phyloP scores from a whole-genome alignment of 345 rosid genomes.

The Mangifera indica region DNA sequence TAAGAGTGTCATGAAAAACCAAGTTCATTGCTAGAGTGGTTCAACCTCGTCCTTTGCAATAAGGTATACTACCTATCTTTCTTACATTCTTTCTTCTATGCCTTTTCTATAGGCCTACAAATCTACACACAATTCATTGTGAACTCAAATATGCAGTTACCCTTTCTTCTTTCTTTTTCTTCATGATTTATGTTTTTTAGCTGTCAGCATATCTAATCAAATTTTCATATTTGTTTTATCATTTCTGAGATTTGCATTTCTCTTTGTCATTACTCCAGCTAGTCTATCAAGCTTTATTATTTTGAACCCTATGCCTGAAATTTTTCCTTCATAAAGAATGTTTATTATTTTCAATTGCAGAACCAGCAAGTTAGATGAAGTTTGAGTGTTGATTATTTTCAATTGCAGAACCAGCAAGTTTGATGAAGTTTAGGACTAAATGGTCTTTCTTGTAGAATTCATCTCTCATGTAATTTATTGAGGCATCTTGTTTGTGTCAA shows the following conservation, averaged over 20 bases:
- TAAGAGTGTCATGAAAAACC: background rate
- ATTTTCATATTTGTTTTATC: background rate
- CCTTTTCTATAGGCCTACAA: background rate
- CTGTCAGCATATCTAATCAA: too few relatives aligned
- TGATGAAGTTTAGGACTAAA: background rate
- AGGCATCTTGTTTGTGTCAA: constrained; percentile 9
- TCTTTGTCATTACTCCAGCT: too few relatives aligned
- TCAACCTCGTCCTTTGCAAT: background rate
- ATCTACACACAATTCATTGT: too few relatives aligned
- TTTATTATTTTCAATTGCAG: background rate
- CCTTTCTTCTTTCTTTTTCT: too few relatives aligned
- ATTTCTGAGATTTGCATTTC: too few relatives aligned
- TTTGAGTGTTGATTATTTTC: background rate
- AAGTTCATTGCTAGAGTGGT: background rate
- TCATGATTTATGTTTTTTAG: too few relatives aligned
- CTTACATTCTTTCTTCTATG: background rate
- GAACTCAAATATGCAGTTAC: too few relatives aligned
- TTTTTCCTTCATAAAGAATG: too few relatives aligned
- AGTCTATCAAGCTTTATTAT: too few relatives aligned
- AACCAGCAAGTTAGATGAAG: background rate
- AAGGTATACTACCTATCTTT: background rate
- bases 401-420: background rate
- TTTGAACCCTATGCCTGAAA: too few relatives aligned
- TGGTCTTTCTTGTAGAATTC: background rate
- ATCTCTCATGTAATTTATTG: constrained; percentile 1